phyloP scores from a whole-genome alignment of 176 grass and related monocot species.

The Carex scoparia region DNA sequence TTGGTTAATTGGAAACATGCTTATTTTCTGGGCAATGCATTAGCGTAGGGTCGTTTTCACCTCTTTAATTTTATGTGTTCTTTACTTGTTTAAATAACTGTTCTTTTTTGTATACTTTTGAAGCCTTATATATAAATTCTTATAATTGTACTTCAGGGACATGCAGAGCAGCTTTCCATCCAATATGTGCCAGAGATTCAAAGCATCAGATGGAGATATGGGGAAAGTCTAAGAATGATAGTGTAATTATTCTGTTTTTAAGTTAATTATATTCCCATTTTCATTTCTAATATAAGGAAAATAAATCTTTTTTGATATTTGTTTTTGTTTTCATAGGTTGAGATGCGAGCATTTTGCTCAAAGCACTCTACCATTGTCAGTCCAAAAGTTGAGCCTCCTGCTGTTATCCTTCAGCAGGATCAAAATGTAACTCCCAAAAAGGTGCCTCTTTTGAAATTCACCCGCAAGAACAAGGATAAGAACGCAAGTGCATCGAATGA shows the following conservation, averaged over 20 bases:
- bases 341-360: slow-evolving; percentile 88
- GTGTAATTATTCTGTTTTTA: slow-evolving; percentile 49
- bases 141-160: slow-evolving; percentile 50
- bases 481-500: slow-evolving; percentile 38
- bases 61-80: neutral
- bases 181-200: slow-evolving; percentile 87
- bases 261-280: slow-evolving; percentile 2
- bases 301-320: neutral
- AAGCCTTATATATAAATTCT: neutral
- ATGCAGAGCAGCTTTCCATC: slow-evolving; percentile 84
- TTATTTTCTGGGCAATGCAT: neutral
- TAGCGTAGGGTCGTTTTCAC: neutral
- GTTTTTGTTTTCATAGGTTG: slow-evolving; percentile 49
- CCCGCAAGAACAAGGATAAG: slow-evolving; percentile 74
- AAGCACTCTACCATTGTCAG: slow-evolving; percentile 55
- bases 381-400: slow-evolving; percentile 30
- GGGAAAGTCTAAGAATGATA: slow-evolving; percentile 81
- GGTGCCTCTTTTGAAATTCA: slow-evolving; percentile 75
- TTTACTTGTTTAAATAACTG: neutral
- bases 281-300: neutral
- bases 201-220: slow-evolving; percentile 99
- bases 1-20: neutral
- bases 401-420: slow-evolving; percentile 24
- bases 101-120: neutral
- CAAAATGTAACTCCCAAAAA: slow-evolving; percentile 33